These are phyloP conservation scores for Aspergillus novoparasiticus DNA, from an alignment of 2,329 filamentous ascomycete genomes.

Conservation along the genomic window DNA sequence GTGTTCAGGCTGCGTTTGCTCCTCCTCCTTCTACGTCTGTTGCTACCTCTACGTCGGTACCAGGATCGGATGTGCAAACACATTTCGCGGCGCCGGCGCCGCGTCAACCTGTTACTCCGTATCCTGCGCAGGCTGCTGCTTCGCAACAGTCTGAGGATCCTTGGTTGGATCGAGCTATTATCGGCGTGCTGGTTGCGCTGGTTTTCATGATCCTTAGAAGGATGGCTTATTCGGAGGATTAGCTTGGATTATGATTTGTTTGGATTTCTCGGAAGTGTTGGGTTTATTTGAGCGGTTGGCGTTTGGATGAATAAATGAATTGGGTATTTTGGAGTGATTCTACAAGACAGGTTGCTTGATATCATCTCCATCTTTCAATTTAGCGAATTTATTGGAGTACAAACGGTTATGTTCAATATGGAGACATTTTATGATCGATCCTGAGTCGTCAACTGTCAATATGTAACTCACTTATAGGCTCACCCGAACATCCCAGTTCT, in stretches of 20 bases:
- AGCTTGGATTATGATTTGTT: background rate
- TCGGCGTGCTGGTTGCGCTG: conserved; percentile 69
- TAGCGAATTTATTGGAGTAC: background rate
- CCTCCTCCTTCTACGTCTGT: background rate
- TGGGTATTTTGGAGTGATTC: background rate
- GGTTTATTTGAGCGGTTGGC: background rate
- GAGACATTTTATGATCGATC: background rate
- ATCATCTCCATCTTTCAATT: background rate
- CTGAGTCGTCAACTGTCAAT: background rate
- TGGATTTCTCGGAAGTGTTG: background rate
- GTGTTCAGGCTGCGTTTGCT: background rate
- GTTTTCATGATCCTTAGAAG: conserved; percentile 67
- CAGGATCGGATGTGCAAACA: background rate
- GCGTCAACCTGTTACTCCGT: background rate
- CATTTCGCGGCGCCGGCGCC: background rate
- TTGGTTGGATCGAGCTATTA: conserved; percentile 83
- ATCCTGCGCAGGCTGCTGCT: background rate
- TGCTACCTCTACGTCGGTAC: conserved; percentile 4
- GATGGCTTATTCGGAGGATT: conserved; percentile 34
- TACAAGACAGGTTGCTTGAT: background rate
- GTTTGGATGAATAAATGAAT: background rate
- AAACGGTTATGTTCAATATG: background rate
- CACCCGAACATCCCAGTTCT: background rate
- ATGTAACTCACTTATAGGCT: background rate
- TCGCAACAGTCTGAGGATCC: conserved; percentile 52